Evolutionary conservation across 208 protist genomes (phyloP), one percentile per base, ranked within the genome.

Genomic region (Leishmania arabica): DNA sequence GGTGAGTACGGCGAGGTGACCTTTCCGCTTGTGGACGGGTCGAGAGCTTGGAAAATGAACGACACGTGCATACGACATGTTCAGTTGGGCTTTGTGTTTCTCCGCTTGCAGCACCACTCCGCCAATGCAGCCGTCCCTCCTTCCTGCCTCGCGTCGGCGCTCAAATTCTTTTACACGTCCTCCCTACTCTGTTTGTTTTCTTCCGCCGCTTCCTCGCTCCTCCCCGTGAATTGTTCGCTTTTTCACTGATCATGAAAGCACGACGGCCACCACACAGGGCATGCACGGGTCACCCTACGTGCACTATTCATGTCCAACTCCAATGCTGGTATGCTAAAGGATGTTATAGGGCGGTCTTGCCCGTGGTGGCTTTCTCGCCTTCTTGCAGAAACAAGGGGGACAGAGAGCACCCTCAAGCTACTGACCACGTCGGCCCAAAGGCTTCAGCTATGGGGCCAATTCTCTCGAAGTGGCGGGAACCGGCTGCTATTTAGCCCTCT

Each of bases 351-450:
- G 42, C 34, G 75, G 17, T n/a, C 58, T 24, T 37, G 4, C 19
- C 75, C 75, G 60, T 78, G 75, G 75, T 78, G 75, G 75, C 6
- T 66, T 11, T 49, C n/a, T 34, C 24, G 17, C 8, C 47, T 76
- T 27, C 0, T 13, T 17, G 7, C n/a, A 27, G 51, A 60, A 37
- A 62, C 34, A 24, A 19, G 13, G 4, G 51, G 5, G 13, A 47
- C 49, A 45, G n/a, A 40, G 11, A 45, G 17, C 4, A 42, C n/a
- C 31, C 6, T 31, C 19, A 11, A 64, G 1, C 4, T 78, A 11
- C 34, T 65, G 31, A 54, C 75, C 7, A 78, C 75, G n/a, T 0
- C 75, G 37, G 53, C 75, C 27, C 75, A 78, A 42, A 13, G 68
- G n/a, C 17, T 56, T 53, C 47, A 78, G 27, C 37, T 78, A 27